Evolutionary conservation across 139 green algal genomes (phyloP), one percentile per base, ranked within the genome.

Genomic region (Astrephomene gubernaculifera): DNA sequence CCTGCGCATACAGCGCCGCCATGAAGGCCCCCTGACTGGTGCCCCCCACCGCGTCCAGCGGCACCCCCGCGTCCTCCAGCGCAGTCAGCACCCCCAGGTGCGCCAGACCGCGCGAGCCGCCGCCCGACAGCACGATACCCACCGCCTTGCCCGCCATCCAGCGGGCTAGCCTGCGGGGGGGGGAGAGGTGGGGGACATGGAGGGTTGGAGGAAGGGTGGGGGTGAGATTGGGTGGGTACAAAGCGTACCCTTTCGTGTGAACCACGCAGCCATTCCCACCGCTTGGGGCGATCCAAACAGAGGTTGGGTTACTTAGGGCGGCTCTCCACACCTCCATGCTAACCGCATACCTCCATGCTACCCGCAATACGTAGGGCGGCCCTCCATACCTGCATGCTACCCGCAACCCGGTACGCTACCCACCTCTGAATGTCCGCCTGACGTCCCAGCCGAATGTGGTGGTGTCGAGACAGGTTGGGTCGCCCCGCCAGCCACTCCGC

Each of bases 1-100:
- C 75, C 85, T 95, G 91, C 3, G 95, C 93, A 76, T 93, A 96
- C 52, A 97, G 89, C 41, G 82, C 95, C 14, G 91, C 94, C 91
- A 96, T 96, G 89, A 97, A 95, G 2, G 94, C 94, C 36, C 94
- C 94, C 90, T 97, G 93, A 38, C 83, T 92, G 45, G 94, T 96
- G 69, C 94, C 95, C 27, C 94, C 95, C 33, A 96, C 88, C 44
- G 93, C 88, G 73, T 96, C 95, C 9, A 96, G 82, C n/a, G 94
- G 91, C 43, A 96, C 83, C 1, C 94, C 94, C 9, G 87, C 83
- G 57, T 96, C 93, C 38, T 96, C 91, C 70, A 97, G 89, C 52
- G 94, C 94, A 52, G 86, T 89, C 61, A 97, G 86, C 67, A 95
- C 92, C 24, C 94, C 94, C 70, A 96, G 89, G 75, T 96, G 94